phyloP scores from a whole-genome alignment of 208 protist genomes.

The Vickermania ingenoplastis region DNA sequence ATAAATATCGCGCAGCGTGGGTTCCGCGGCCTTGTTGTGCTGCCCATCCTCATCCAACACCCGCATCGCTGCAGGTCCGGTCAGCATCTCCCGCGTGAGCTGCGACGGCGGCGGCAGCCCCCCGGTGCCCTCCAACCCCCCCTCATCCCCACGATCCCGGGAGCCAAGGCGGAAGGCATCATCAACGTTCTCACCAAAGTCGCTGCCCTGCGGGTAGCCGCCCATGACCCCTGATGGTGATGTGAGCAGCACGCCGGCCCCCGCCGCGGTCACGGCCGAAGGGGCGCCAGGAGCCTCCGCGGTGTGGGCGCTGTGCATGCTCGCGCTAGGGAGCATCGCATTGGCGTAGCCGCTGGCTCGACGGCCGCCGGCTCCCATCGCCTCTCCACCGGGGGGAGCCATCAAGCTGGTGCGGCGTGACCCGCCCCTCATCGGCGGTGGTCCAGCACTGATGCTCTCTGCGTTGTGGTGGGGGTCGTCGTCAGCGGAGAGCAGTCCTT shows the following conservation, averaged over 20 bases:
- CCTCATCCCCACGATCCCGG: not conserved
- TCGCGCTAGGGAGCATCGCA: not conserved
- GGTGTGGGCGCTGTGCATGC: not conserved
- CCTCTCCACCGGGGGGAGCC: not conserved
- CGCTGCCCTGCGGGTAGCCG: not conserved
- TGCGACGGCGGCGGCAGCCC: not conserved
- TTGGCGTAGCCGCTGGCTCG: not conserved
- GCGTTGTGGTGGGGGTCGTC: no score
- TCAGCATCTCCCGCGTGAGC: not conserved
- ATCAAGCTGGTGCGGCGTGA: not conserved
- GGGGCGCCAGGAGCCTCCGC: no score
- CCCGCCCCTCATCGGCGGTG: no score
- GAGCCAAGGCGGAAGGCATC: not conserved
- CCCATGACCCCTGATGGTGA: not conserved
- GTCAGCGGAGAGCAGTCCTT: not conserved
- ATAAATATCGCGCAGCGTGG: constrained; percentile 75
- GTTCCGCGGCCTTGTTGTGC: constrained; percentile 17
- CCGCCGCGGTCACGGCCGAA: no score
- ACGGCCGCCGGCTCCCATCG: not conserved
- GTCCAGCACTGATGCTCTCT: no score
- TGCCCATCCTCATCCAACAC: constrained; percentile 19
- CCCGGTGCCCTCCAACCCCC: not conserved
- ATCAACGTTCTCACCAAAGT: not conserved
- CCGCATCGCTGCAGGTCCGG: not conserved
- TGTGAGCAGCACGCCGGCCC: not conserved